Evolutionary conservation across 441 rosid genomes (phyloP).

Genomic region (Adansonia rubrostipa): DNA sequence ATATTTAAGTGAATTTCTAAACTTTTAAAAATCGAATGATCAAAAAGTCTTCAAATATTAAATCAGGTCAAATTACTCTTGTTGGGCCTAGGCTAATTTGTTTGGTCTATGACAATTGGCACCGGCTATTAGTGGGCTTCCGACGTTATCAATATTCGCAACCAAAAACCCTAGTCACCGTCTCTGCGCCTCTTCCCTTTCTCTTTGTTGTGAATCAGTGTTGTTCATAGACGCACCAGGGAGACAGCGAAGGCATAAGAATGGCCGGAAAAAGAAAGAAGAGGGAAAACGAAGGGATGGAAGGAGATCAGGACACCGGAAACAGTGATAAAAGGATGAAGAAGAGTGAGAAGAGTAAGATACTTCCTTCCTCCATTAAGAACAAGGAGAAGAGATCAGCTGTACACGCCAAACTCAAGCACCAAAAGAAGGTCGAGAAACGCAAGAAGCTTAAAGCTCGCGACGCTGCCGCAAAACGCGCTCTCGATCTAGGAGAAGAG

Average conservation of each 20-base stretch:
- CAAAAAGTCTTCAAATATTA: no score
- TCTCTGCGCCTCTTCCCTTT: neutral
- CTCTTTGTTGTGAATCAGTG: neutral
- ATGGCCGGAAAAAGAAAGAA: constrained; percentile 22
- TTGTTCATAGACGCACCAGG: neutral
- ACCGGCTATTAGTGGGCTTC: no score
- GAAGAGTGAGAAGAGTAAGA: constrained; percentile 32
- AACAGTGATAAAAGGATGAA: neutral
- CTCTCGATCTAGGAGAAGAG: constrained; percentile 95
- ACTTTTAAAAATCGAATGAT: no score
- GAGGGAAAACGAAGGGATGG: neutral
- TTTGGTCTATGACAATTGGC: no score
- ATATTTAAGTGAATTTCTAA: no score
- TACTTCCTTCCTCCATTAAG: constrained; percentile 87
- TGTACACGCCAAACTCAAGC: constrained; percentile 75
- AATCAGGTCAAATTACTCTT: no score
- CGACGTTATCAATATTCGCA: no score
- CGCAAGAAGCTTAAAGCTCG: constrained; percentile 81
- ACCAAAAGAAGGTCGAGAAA: constrained; percentile 80
- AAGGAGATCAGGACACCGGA: neutral
- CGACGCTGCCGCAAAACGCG: constrained; percentile 68
- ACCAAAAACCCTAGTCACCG: neutral
- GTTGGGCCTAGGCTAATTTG: no score
- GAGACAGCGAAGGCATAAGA: neutral
- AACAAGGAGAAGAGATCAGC: constrained; percentile 89